Conservation (phyloP, 106 monocot species). For the Dioscorea zingiberensis region DNA sequence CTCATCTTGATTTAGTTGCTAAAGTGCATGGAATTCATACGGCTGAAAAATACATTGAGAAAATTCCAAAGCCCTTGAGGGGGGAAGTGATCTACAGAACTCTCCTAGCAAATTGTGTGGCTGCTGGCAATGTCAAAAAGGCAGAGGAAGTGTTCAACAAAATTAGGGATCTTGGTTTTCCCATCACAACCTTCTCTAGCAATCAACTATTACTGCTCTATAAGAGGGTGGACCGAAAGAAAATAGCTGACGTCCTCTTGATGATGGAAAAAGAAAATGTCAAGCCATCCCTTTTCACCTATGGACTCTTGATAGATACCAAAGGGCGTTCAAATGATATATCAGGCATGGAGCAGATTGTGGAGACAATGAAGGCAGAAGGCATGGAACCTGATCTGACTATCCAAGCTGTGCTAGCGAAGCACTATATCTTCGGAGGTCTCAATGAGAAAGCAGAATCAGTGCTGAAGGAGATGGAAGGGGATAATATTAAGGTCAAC, state of each 20-base stretch:
- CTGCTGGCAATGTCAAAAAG: slow-evolving; percentile 41
- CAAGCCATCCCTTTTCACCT: slow-evolving; percentile 61
- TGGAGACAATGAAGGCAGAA: slow-evolving; percentile 63
- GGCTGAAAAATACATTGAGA: slow-evolving; percentile 61
- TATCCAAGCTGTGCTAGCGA: slow-evolving; percentile 32
- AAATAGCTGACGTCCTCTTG: slow-evolving; percentile 56
- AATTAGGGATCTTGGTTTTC: slow-evolving; percentile 57
- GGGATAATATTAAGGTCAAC: slow-evolving; percentile 39
- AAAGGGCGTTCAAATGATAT: slow-evolving; percentile 69
- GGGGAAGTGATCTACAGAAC: slow-evolving; percentile 64
- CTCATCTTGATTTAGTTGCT: slow-evolving; percentile 67
- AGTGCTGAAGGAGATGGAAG: slow-evolving; percentile 68
- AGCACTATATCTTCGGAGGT: slow-evolving; percentile 50
- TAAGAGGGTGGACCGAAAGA: slow-evolving; percentile 47
- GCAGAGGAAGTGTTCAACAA: slow-evolving; percentile 74
- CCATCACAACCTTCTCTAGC: slow-evolving; percentile 53
- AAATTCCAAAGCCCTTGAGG: slow-evolving; percentile 56
- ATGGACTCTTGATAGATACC: slow-evolving; percentile 63
- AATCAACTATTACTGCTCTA: slow-evolving; percentile 68
- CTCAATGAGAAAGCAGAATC: slow-evolving; percentile 51
- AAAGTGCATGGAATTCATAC: slow-evolving; percentile 52
- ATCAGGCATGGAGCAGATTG: slow-evolving; percentile 61
- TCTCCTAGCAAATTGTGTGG: slow-evolving; percentile 60
- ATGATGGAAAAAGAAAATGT: slow-evolving; percentile 84
- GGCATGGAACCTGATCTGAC: slow-evolving; percentile 44